phyloP scores from a whole-genome alignment of 2,329 filamentous ascomycete genomes.

The Pestalotiopsis sp. region DNA sequence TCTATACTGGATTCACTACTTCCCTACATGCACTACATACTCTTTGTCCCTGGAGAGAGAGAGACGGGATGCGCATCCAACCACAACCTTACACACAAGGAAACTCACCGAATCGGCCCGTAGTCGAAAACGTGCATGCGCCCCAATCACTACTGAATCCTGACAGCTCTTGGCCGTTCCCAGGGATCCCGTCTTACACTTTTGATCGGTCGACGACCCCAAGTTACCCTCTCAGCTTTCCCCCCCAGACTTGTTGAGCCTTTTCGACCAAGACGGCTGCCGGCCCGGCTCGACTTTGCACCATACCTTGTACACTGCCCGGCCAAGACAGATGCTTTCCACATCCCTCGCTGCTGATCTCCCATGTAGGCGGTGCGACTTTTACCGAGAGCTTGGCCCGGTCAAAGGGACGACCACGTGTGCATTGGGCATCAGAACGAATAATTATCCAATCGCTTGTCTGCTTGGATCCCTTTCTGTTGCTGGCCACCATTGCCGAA shows the following conservation, averaged over 20 bases:
- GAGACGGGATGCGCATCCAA: too few relatives aligned
- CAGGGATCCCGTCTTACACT: background rate
- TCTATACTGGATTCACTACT: too few relatives aligned
- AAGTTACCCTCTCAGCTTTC: background rate
- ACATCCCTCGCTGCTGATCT: background rate
- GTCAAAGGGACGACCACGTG: background rate
- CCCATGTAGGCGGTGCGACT: background rate
- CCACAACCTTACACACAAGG: background rate
- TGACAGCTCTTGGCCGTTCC: background rate
- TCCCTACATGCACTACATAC: too few relatives aligned
- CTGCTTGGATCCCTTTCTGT: background rate
- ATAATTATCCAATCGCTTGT: background rate
- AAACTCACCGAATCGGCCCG: background rate
- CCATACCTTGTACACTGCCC: background rate
- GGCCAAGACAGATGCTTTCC: background rate
- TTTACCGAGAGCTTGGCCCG: background rate
- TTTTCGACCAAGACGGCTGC: background rate
- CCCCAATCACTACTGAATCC: background rate
- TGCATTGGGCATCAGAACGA: background rate
- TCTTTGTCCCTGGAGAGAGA: too few relatives aligned
- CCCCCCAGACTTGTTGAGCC: background rate
- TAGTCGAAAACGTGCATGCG: background rate
- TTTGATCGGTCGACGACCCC: background rate
- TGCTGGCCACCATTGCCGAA: background rate
- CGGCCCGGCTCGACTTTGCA: constrained; percentile 7